Evolutionary conservation across 768 basidiomycete genomes (phyloP).

Genomic region (Hypsizygus marmoreus): DNA sequence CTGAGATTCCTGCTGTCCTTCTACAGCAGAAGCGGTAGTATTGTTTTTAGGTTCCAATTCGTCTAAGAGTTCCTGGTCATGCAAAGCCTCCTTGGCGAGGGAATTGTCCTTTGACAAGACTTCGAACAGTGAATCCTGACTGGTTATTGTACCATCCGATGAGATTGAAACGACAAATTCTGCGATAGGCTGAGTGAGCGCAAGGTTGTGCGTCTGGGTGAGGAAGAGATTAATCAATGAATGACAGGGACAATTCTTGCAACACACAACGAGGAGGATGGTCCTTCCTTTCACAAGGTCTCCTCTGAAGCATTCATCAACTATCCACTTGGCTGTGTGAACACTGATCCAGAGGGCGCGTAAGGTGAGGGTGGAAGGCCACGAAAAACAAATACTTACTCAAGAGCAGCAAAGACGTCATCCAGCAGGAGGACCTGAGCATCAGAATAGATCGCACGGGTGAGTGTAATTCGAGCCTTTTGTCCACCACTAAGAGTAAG

Average conservation of each 20-base stretch:
- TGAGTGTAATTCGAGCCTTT: slow-evolving; percentile 49
- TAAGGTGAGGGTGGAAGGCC: background rate
- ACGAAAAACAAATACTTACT: slow-evolving; percentile 22
- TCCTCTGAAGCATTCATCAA: slow-evolving; percentile 77
- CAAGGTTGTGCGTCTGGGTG: slow-evolving; percentile 48
- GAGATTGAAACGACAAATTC: slow-evolving; percentile 58
- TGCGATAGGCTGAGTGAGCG: slow-evolving; percentile 51
- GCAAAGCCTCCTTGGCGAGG: too few relatives aligned
- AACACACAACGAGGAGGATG: slow-evolving; percentile 70
- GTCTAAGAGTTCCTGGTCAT: too few relatives aligned
- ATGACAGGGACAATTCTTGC: background rate
- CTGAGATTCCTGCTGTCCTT: too few relatives aligned
- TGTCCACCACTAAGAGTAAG: slow-evolving; percentile 55
- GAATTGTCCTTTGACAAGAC: slow-evolving; percentile 46
- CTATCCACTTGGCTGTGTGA: slow-evolving; percentile 81
- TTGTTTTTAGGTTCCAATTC: too few relatives aligned
- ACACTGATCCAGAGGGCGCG: slow-evolving; percentile 33
- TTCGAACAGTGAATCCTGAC: slow-evolving; percentile 51
- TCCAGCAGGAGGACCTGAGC: slow-evolving; percentile 69
- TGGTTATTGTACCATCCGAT: slow-evolving; percentile 50
- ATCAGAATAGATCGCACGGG: slow-evolving; percentile 46
- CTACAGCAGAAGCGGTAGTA: too few relatives aligned
- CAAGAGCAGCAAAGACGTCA: slow-evolving; percentile 65
- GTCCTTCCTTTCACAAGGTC: slow-evolving; percentile 76
- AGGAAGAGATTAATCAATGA: background rate